These are phyloP conservation scores for Cyathus striatus DNA, from an alignment of 768 basidiomycete genomes.

Conservation along the genomic window DNA sequence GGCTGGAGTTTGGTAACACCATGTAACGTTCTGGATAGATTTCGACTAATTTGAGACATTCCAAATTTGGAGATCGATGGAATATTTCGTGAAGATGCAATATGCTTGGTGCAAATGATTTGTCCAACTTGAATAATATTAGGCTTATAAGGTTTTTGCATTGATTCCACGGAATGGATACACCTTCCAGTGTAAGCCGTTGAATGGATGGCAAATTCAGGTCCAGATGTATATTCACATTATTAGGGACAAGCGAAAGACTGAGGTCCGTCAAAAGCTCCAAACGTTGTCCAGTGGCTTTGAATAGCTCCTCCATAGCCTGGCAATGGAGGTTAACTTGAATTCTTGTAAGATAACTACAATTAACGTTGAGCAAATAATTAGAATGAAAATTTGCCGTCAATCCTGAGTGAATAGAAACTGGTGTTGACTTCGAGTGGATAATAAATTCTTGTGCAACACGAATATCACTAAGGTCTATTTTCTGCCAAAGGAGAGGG, in stretches of 20 bases:
- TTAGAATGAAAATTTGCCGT: conserved; percentile 18
- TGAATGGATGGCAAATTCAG: conserved; percentile 22
- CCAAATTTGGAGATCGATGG: conserved; percentile 24
- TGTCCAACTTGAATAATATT: conserved; percentile 23
- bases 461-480: conserved; percentile 29
- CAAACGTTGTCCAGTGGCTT: conserved; percentile 17
- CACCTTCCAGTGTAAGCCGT: conserved; percentile 25
- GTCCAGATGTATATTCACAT: conserved; percentile 15
- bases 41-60: conserved; percentile 24
- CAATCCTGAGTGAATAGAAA: conserved; percentile 26
- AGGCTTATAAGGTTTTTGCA: conserved; percentile 26
- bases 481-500: conserved; percentile 31
- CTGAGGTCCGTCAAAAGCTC: conserved; percentile 23
- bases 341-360: conserved; percentile 25
- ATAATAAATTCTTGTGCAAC: conserved; percentile 28
- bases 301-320: conserved; percentile 26
- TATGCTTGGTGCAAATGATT: conserved; percentile 25
- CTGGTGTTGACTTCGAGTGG: conserved; percentile 28
- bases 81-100: conserved; percentile 26
- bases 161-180: conserved; percentile 26
- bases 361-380: conserved; percentile 21
- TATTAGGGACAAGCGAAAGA: conserved; percentile 25
- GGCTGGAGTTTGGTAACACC: background rate
- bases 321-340: conserved; percentile 29
- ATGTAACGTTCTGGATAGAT: conserved; percentile 13